Conservation (phyloP, 208 protist species). For the Porcisia hertigi region DNA sequence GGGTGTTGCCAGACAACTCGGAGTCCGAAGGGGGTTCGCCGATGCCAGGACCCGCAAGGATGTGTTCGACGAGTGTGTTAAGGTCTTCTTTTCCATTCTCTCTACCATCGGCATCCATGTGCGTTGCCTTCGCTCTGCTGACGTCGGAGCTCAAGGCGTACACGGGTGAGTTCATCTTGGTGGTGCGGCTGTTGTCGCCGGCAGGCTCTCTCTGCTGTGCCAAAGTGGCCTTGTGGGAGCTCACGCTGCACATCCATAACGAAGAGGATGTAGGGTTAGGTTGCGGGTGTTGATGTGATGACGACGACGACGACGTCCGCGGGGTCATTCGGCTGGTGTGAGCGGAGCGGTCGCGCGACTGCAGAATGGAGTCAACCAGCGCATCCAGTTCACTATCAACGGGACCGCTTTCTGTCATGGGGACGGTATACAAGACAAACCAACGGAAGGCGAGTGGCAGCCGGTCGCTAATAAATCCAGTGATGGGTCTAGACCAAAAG, state of each 20-base stretch:
- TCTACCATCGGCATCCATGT: background rate
- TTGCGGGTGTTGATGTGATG: slow-evolving; percentile 2
- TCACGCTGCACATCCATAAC: background rate
- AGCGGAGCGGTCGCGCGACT: background rate
- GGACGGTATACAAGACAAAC: background rate
- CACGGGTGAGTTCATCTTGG: background rate
- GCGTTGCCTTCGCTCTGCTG: slow-evolving; percentile 1
- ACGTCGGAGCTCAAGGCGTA: background rate
- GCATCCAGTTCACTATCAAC: slow-evolving; percentile 22
- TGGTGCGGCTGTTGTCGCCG: background rate
- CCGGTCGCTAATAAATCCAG: background rate
- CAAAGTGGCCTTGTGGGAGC: background rate
- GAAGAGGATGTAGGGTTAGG: background rate
- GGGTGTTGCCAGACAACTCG: background rate
- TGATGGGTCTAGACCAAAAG: too few species aligned
- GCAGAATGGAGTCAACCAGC: slow-evolving; percentile 35
- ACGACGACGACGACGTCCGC: background rate
- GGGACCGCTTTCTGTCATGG: background rate
- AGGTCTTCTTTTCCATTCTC: slow-evolving; percentile 16
- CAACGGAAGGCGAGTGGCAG: background rate
- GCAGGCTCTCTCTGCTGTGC: background rate
- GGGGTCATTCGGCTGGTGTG: background rate
- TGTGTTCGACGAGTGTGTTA: slow-evolving; percentile 22
- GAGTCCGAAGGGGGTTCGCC: background rate
- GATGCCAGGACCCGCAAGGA: slow-evolving; percentile 13